Evolutionary conservation across 768 basidiomycete genomes (phyloP).

Genomic region (Auriscalpium vulgare): DNA sequence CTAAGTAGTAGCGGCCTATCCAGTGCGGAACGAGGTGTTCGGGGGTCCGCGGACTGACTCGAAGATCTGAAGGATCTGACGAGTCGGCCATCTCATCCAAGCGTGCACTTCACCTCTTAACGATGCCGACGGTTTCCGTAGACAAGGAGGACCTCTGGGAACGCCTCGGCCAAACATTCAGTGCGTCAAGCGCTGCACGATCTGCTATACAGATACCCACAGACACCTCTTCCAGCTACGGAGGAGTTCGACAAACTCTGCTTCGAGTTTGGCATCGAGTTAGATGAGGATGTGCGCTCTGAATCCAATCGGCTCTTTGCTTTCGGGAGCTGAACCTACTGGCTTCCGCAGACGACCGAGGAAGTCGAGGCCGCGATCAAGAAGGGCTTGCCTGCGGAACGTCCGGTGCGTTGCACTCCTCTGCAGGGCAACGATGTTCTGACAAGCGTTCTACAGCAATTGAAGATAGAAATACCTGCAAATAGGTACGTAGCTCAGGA

Average conservation of each 20-base stretch:
- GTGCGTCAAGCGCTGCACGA: constrained; percentile 33
- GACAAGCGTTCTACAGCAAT: constrained; percentile 50
- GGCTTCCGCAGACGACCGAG: constrained; percentile 62
- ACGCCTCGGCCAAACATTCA: constrained; percentile 74
- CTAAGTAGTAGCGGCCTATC: no score
- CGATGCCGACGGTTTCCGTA: constrained; percentile 92
- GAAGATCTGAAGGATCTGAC: neutral
- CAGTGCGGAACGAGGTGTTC: neutral
- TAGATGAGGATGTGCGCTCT: constrained; percentile 87
- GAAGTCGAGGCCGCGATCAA: constrained; percentile 77
- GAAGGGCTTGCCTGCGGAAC: constrained; percentile 78
- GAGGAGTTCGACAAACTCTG: constrained; percentile 93
- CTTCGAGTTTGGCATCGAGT: constrained; percentile 95
- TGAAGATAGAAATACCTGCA: constrained; percentile 99
- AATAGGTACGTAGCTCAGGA: constrained; percentile 53
- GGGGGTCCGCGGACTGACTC: neutral
- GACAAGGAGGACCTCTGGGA: constrained; percentile 94
- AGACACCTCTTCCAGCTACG: constrained; percentile 48
- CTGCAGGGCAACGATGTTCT: neutral
- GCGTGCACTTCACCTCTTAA: neutral
- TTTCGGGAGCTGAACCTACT: constrained; percentile 3
- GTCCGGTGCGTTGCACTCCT: constrained; percentile 47
- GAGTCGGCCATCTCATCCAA: neutral
- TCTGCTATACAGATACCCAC: constrained; percentile 11
- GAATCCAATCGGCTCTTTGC: neutral